Percentiles rank a stretch among this genome's conserved stretches.
Evolutionary conservation across 139 green algal species (phyloP).

Genomic region (Auxenochlorella protothecoides): DNA sequence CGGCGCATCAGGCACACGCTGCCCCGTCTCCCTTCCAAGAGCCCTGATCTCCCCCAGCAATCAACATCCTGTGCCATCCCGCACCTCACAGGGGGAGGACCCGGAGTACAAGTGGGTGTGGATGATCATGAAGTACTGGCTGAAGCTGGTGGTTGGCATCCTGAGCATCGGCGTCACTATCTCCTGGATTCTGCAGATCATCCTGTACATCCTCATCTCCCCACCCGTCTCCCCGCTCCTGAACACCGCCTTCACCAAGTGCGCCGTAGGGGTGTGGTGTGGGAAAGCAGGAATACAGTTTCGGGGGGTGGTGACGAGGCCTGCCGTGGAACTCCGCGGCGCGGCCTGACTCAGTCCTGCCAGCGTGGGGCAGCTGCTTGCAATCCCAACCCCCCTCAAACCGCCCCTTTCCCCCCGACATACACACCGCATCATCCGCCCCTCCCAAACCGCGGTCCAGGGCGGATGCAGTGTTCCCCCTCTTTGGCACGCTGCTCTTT

Average conservation of each 20-base stretch:
- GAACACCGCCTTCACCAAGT: slow-evolving; percentile 77
- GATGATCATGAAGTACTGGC: slow-evolving; percentile 67
- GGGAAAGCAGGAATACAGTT: not conserved
- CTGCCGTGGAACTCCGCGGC: no score
- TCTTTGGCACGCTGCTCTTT: slow-evolving; percentile 86
- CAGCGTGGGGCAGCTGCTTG: not conserved
- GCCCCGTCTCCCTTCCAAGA: no score
- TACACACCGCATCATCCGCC: no score
- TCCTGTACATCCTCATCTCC: slow-evolving; percentile 83
- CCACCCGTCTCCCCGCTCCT: slow-evolving; percentile 72
- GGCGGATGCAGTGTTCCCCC: slow-evolving; percentile 62
- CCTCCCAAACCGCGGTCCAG: not conserved
- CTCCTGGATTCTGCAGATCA: slow-evolving; percentile 87
- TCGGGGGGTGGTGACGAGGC: no score
- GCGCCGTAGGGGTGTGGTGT: slow-evolving; percentile 28
- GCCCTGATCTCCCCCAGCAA: no score
- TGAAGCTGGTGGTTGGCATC: slow-evolving; percentile 62
- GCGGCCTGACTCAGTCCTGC: no score
- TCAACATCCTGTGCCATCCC: no score
- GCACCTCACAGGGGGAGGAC: slow-evolving; percentile 57
- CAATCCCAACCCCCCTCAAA: not conserved
- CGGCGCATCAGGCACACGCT: no score
- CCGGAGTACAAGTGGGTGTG: slow-evolving; percentile 64
- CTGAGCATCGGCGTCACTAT: slow-evolving; percentile 56
- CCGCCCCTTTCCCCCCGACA: not conserved